Evolutionary conservation across 2,329 filamentous ascomycete genomes (phyloP).

Genomic region (Zopfia rhizophila): DNA sequence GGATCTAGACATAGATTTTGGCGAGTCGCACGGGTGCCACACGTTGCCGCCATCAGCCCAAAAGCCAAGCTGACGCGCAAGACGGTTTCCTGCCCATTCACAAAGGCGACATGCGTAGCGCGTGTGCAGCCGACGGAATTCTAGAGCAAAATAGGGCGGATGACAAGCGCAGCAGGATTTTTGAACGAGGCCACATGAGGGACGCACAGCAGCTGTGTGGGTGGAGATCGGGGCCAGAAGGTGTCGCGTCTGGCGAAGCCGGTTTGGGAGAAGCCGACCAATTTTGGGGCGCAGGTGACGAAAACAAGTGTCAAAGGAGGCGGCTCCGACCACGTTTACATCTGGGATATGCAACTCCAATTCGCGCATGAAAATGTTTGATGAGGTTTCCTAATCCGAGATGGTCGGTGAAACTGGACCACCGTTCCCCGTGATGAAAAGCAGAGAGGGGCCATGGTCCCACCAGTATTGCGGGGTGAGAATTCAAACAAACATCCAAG

Average conservation of each 20-base stretch:
- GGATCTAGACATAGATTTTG: conserved; percentile 35
- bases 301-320: conserved; percentile 12
- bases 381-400: conserved; percentile 12
- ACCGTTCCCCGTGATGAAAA: conserved; percentile 34
- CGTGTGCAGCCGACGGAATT: conserved; percentile 7
- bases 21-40: conserved; percentile 36
- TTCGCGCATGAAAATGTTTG: background rate
- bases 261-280: conserved; percentile 5
- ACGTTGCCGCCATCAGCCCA: conserved; percentile 31
- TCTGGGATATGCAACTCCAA: too few species aligned
- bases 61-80: conserved; percentile 44
- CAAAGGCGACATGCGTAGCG: conserved; percentile 13
- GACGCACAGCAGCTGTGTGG: too few species aligned
- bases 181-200: too few species aligned
- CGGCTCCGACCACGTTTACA: too few species aligned
- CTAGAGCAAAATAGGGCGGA: conserved; percentile 13
- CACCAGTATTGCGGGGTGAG: conserved; percentile 30
- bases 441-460: conserved; percentile 15
- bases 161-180: too few species aligned
- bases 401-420: conserved; percentile 37
- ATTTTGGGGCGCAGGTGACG: conserved; percentile 1
- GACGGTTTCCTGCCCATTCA: conserved; percentile 31
- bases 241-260: too few species aligned
- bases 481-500: too few species aligned
- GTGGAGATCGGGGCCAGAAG: too few species aligned